Conservation (phyloP, 2,329 filamentous ascomycete species). For the Trichoderma breve region DNA sequence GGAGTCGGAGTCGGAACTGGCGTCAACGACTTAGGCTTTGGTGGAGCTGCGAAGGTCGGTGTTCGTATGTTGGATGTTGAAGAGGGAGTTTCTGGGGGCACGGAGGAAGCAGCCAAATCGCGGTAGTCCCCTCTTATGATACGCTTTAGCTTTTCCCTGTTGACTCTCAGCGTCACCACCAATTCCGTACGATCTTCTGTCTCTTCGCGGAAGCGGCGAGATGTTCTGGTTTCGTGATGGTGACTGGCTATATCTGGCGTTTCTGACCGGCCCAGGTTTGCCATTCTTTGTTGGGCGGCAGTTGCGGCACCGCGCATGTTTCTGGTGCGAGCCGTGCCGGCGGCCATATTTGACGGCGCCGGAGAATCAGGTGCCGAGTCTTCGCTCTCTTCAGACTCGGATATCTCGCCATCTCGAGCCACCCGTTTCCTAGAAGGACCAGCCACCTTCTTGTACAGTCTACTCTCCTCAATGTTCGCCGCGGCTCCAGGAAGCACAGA, state of each 20-base stretch:
- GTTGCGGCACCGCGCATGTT: slow-evolving; percentile 86
- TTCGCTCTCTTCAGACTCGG: slow-evolving; percentile 89
- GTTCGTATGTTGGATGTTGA: slow-evolving; percentile 32
- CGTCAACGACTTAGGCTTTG: slow-evolving; percentile 38
- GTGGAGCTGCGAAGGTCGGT: slow-evolving; percentile 31
- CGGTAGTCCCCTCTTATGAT: slow-evolving; percentile 55
- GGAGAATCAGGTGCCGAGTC: slow-evolving; percentile 86
- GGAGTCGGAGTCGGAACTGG: slow-evolving; percentile 33
- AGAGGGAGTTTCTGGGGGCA: slow-evolving; percentile 35
- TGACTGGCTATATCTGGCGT: slow-evolving; percentile 76
- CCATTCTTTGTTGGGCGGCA: slow-evolving; percentile 84
- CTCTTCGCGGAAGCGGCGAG: slow-evolving; percentile 69
- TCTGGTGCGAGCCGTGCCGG: slow-evolving; percentile 80
- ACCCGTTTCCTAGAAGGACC: slow-evolving; percentile 58
- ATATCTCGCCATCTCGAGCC: slow-evolving; percentile 64
- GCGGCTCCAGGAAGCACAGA: slow-evolving; percentile 88
- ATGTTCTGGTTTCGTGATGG: slow-evolving; percentile 70
- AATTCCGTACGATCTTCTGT: slow-evolving; percentile 71
- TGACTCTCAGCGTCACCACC: slow-evolving; percentile 72
- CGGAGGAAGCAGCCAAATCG: slow-evolving; percentile 36
- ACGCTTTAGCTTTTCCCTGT: slow-evolving; percentile 68
- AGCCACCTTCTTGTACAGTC: slow-evolving; percentile 77
- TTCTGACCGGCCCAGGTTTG: slow-evolving; percentile 76
- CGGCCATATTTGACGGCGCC: slow-evolving; percentile 65
- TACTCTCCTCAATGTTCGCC: slow-evolving; percentile 74